phyloP scores from a whole-genome alignment of 2,329 filamentous ascomycete species.

The Ascochyta rabiei region DNA sequence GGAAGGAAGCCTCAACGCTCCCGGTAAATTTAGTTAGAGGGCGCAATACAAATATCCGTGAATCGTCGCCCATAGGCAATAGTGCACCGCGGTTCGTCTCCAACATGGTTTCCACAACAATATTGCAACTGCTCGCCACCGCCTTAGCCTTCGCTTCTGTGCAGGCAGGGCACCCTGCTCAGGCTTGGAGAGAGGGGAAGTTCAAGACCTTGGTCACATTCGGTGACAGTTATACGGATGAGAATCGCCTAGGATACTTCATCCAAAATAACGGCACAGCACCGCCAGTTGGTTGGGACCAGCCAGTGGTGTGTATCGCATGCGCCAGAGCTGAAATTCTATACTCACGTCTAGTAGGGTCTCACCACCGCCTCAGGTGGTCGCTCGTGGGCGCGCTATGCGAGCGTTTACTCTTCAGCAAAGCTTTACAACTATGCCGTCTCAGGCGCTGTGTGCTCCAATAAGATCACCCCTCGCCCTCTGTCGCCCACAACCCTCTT shows the following conservation, averaged over 20 bases:
- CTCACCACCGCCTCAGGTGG: constrained; percentile 68
- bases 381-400: constrained; percentile 71
- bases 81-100: not conserved
- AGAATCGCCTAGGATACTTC: constrained; percentile 70
- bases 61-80: not conserved
- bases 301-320: constrained; percentile 50
- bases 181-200: constrained; percentile 50
- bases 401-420: constrained; percentile 63
- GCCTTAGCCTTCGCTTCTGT: constrained; percentile 28
- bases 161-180: constrained; percentile 16
- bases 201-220: constrained; percentile 72
- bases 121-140: constrained; percentile 25
- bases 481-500: constrained; percentile 58
- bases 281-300: constrained; percentile 66
- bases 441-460: constrained; percentile 73
- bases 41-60: constrained; percentile 24
- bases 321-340: not conserved
- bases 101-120: constrained; percentile 21
- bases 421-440: constrained; percentile 72
- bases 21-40: constrained; percentile 1
- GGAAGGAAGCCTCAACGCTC: constrained; percentile 19
- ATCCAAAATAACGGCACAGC: constrained; percentile 58
- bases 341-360: constrained; percentile 31
- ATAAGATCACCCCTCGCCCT: constrained; percentile 66
- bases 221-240: constrained; percentile 79